Evolutionary conservation across 345 rosid species (phyloP), one percentile per base, ranked within the genome.

Genomic region (Gynandropsis gynandra): DNA sequence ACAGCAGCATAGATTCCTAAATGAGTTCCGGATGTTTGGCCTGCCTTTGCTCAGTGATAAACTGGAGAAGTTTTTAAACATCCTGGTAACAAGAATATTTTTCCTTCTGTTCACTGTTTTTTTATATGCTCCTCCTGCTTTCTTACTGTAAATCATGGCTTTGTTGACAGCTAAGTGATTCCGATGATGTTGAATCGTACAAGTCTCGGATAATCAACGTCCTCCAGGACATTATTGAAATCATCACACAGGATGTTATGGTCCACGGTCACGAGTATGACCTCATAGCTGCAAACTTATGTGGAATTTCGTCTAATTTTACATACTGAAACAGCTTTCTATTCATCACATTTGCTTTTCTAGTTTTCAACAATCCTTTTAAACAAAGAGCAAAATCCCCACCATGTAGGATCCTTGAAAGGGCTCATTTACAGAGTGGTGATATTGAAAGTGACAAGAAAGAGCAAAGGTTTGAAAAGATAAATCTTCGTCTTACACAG

Each of bases 141-240:
- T n/a, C 10, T 67, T 15, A 55, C 44, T 43, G 34, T 19, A 54
- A 16, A 13, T 6, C 52, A 45, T 57, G 43, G 53, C 51, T 31
- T 7, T 51, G 47, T 51, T 64, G 66, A 53, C 87, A 92, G 99
- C 71, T 62, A 19, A 52, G 8, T 54, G 86, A 71, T 39, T 0
- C 27, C 24, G 81, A 73, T 0, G 76, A 70, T 10, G 20, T 0
- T 9, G 86, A 72, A 11, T 15, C 19, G 11, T 70, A 76, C 77
- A 76, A 45, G 71, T 67, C 93, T 72, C 86, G 78, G 63, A 92
- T 88, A 68, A 73, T 88, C 68, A 81, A 85, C 72, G 66, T 80
- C 61, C 95, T 92, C 41, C 99, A 85, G 63, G 95, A 89, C 67
- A 88, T 88, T 52, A 74, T 92, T 56, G 99, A 92, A 75, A 80